Conservation (phyloP, 208 protist genomes). For the Porcisia deanei region DNA sequence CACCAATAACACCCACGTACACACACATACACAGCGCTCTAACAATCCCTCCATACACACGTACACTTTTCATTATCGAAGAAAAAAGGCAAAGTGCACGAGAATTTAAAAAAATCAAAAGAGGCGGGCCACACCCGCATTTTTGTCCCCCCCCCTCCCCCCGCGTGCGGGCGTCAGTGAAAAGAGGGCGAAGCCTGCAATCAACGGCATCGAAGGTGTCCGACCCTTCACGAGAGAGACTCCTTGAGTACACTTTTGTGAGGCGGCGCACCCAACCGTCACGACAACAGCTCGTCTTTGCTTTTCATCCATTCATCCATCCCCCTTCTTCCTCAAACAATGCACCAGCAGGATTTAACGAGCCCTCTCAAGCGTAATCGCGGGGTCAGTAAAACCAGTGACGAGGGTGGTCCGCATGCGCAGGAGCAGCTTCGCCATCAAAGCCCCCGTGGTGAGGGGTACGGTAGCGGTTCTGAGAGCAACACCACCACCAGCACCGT, state of each 20-base stretch:
- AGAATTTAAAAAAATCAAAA: background rate
- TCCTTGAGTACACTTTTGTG: background rate
- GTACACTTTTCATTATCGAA: too few species aligned
- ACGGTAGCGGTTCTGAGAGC: background rate
- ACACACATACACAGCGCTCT: too few species aligned
- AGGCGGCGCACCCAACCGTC: background rate
- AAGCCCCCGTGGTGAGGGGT: background rate
- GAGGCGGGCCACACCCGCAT: too few species aligned
- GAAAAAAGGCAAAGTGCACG: background rate
- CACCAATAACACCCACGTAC: background rate
- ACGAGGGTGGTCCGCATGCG: conserved; percentile 8
- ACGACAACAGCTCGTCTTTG: background rate
- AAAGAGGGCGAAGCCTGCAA: background rate
- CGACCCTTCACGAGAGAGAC: background rate
- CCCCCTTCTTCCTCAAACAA: background rate
- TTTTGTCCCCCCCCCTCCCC: too few species aligned
- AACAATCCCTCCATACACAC: too few species aligned
- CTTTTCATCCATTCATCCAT: background rate
- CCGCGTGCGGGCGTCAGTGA: too few species aligned
- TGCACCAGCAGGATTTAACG: conserved; percentile 14
- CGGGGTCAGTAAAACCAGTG: conserved; percentile 6
- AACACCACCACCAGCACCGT: background rate
- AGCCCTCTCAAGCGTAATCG: conserved; percentile 33
- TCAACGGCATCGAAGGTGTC: background rate
- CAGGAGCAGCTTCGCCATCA: conserved; percentile 4